Conservation (phyloP, 495 filamentous ascomycete genomes). For the Penicillium pulvis region DNA sequence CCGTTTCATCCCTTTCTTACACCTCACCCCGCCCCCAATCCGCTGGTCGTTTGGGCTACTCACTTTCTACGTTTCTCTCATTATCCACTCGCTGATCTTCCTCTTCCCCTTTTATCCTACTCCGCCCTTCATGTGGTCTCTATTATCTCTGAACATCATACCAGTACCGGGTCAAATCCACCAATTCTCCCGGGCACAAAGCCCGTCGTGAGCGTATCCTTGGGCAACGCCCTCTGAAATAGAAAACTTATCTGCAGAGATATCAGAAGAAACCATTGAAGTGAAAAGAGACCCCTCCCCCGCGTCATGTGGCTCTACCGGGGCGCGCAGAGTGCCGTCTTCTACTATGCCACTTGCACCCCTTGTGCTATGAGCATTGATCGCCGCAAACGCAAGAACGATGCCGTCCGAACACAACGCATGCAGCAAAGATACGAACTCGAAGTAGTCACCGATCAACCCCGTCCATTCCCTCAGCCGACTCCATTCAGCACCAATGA, state of each 20-base stretch:
- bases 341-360: constrained; percentile 82
- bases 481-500: constrained; percentile 81
- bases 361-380: constrained; percentile 69
- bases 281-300: constrained; percentile 12
- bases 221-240: background rate
- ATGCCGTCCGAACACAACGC: constrained; percentile 61
- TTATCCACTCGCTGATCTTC: constrained; percentile 9
- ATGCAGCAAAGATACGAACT: constrained; percentile 55
- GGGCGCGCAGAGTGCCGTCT: constrained; percentile 75
- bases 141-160: constrained; percentile 29
- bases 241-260: background rate
- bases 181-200: constrained; percentile 29
- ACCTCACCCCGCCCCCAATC: constrained; percentile 12
- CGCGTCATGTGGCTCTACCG: constrained; percentile 55
- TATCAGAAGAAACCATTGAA: constrained; percentile 1
- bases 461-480: constrained; percentile 74
- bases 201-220: constrained; percentile 26
- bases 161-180: constrained; percentile 28
- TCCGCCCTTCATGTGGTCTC: constrained; percentile 48
- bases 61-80: constrained; percentile 15
- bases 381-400: constrained; percentile 64
- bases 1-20: constrained; percentile 11
- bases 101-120: constrained; percentile 22
- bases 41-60: constrained; percentile 43
- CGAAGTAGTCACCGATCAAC: constrained; percentile 61